Percentiles rank a stretch among this genome's conserved stretches.
These are phyloP conservation scores for Canariomyces notabilis DNA, from an alignment of 2,329 filamentous ascomycete genomes.

Conservation along the genomic window DNA sequence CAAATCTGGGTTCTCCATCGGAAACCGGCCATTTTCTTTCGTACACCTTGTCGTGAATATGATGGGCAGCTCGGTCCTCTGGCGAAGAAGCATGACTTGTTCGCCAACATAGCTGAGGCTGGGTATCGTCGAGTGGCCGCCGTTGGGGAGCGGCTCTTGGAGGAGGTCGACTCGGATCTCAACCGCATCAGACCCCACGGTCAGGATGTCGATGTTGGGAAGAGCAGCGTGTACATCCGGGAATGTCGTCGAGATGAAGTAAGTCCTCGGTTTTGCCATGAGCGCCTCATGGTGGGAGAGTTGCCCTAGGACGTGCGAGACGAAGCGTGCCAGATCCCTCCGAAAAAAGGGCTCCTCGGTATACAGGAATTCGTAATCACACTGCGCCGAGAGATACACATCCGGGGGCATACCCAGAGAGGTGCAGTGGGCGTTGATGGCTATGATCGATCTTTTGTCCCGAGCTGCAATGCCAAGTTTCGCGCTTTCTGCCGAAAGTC, in stretches of 20 bases:
- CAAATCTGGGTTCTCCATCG: slow-evolving; percentile 70
- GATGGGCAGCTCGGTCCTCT: slow-evolving; percentile 82
- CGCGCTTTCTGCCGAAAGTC: slow-evolving; percentile 54
- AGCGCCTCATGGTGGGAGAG: slow-evolving; percentile 72
- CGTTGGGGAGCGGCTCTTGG: slow-evolving; percentile 62
- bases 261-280: slow-evolving; percentile 72
- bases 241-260: slow-evolving; percentile 84
- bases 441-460: slow-evolving; percentile 54
- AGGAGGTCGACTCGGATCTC: slow-evolving; percentile 80
- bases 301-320: slow-evolving; percentile 75
- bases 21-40: slow-evolving; percentile 76
- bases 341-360: slow-evolving; percentile 66
- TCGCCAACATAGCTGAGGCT: slow-evolving; percentile 80
- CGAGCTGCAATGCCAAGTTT: slow-evolving; percentile 54
- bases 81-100: slow-evolving; percentile 77
- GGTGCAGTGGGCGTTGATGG: slow-evolving; percentile 74
- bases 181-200: slow-evolving; percentile 79
- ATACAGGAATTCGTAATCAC: slow-evolving; percentile 85
- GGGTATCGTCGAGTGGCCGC: slow-evolving; percentile 59
- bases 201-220: slow-evolving; percentile 80
- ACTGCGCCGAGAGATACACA: slow-evolving; percentile 57
- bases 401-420: slow-evolving; percentile 67
- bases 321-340: slow-evolving; percentile 71
- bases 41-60: slow-evolving; percentile 83
- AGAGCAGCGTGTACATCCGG: slow-evolving; percentile 78